Percentiles rank a stretch among this genome's conserved stretches.
These are phyloP conservation scores for Trichoderma orchidacearum DNA, from an alignment of 495 filamentous ascomycete species.

Conservation along the genomic window DNA sequence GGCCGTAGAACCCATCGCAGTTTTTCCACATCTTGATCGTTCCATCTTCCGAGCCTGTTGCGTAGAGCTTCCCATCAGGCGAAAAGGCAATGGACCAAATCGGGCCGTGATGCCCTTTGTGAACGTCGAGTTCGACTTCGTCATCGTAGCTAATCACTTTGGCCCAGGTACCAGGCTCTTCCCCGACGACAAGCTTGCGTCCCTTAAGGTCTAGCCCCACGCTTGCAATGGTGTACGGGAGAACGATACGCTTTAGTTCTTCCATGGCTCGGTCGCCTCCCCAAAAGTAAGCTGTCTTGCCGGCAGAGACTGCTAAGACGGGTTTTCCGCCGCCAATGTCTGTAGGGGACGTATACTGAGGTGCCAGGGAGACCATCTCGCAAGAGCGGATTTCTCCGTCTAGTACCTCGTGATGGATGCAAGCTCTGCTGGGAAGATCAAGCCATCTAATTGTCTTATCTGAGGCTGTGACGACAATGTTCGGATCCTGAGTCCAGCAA, in stretches of 20 bases:
- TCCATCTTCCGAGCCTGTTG: slow-evolving; percentile 91
- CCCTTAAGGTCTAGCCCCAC: slow-evolving; percentile 74
- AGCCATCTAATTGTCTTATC: slow-evolving; percentile 91
- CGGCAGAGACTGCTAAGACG: slow-evolving; percentile 56
- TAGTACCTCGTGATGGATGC: slow-evolving; percentile 57
- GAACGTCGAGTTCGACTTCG: slow-evolving; percentile 68
- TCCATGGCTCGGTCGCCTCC: slow-evolving; percentile 55
- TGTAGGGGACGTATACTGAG: slow-evolving; percentile 20
- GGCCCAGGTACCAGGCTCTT: slow-evolving; percentile 84
- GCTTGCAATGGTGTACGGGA: slow-evolving; percentile 72
- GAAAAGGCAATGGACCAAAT: slow-evolving; percentile 93
- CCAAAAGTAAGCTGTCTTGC: slow-evolving; percentile 88
- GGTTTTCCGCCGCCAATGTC: slow-evolving; percentile 41
- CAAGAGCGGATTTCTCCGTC: slow-evolving; percentile 81
- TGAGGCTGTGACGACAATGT: slow-evolving; percentile 77
- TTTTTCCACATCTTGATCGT: slow-evolving; percentile 84
- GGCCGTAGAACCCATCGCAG: slow-evolving; percentile 39
- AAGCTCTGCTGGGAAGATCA: slow-evolving; percentile 61
- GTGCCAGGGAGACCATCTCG: slow-evolving; percentile 55
- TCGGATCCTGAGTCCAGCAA: slow-evolving; percentile 78
- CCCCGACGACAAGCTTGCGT: slow-evolving; percentile 75
- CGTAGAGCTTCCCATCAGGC: slow-evolving; percentile 89
- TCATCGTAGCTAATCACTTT: slow-evolving; percentile 78
- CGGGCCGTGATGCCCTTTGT: slow-evolving; percentile 94
- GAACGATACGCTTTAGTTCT: slow-evolving; percentile 63